Evolutionary conservation across 179 eudicot species (phyloP), one percentile per base, ranked within the genome.

Genomic region (Patellifolia procumbens): DNA sequence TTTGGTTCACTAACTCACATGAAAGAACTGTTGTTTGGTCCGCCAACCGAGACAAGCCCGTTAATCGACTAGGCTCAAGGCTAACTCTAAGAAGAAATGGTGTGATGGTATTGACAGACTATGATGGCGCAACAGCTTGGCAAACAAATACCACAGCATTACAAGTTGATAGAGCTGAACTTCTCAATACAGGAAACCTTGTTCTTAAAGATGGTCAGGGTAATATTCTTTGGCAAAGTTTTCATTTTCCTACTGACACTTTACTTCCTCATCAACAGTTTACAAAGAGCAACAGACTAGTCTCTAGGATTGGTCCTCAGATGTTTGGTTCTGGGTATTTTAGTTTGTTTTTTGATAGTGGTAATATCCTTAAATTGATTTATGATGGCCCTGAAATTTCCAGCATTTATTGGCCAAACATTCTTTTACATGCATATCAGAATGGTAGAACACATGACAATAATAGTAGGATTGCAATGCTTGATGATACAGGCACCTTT

Each of bases 171-270:
- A 75, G 65, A 76, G 85, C 86, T 6, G 82, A 85, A 82, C 86
- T 88, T 42, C 83, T 82, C 3, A 67, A 83, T 24, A 67, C 88
- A 2, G 93, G 93, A 0, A 89, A 88, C 73, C 86, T 90, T 20
- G 88, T 90, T 42, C 58, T 90, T 15, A 81, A 45, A 12, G 76
- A 75, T 74, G 49, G 64, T 20, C 24, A 24, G 22, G 89, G 86
- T 80, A 76, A 79, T 13, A 69, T 85, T 46, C 73, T 88, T 19
- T 89, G 93, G 90, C 91, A 89, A 71, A 89, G 93, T 81, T 89
- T 89, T 78, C 89, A 89, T 86, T 85, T 61, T 72, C 89, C 91
- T 3, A 88, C 91, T 10, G 88, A 90, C 73, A 90, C 93, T 16
- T 84, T 88, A 51, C 81, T 88, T 59, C 91, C 93, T 63, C 70